Evolutionary conservation across 2,329 filamentous ascomycete genomes (phyloP).

Genomic region (Cryphonectria carpinicola): DNA sequence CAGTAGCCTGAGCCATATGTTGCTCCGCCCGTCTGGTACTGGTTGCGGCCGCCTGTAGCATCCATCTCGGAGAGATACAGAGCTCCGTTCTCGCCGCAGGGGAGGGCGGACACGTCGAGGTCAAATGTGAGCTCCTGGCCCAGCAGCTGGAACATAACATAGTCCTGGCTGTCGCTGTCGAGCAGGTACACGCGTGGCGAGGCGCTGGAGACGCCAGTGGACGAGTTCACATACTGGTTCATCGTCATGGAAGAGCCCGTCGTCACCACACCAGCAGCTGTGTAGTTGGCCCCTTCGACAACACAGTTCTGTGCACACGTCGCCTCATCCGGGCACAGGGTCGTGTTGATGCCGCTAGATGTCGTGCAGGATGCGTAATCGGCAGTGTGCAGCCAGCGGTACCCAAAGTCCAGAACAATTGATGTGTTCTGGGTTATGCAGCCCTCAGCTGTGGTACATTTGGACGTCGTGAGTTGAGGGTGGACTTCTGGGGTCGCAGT

Average conservation of each 20-base stretch:
- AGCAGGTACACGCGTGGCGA: constrained; percentile 56
- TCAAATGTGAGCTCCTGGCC: constrained; percentile 67
- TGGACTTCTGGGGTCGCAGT: constrained; percentile 43
- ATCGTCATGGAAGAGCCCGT: constrained; percentile 35
- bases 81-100: constrained; percentile 65
- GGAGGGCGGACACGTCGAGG: constrained; percentile 64
- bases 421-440: constrained; percentile 47
- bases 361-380: constrained; percentile 34
- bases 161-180: constrained; percentile 23
- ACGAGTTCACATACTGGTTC: constrained; percentile 34
- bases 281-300: constrained; percentile 51
- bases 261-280: constrained; percentile 34
- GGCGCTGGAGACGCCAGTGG: constrained; percentile 29
- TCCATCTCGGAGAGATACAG: constrained; percentile 42
- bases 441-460: constrained; percentile 48
- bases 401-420: constrained; percentile 46
- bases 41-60: constrained; percentile 55
- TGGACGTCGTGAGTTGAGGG: constrained; percentile 47
- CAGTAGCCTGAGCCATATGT: constrained; percentile 54
- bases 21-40: constrained; percentile 42
- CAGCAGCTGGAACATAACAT: constrained; percentile 54
- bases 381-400: constrained; percentile 45
- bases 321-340: constrained; percentile 46
- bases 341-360: constrained; percentile 36
- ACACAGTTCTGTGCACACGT: constrained; percentile 54